Conservation (phyloP, 352 stramenopile genomes). For the Pythium volutum region DNA sequence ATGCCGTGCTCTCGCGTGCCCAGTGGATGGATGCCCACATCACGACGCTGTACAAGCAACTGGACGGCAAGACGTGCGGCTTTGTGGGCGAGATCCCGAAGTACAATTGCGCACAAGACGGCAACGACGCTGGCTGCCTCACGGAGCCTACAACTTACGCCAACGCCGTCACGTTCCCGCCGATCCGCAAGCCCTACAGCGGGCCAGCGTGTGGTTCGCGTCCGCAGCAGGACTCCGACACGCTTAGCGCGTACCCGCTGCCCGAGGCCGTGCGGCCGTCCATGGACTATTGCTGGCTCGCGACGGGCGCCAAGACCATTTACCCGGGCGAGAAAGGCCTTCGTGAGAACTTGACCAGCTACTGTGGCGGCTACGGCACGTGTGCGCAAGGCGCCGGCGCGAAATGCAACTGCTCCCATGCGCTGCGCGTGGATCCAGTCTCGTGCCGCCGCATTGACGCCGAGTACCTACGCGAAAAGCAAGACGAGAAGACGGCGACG, state of each 20-base stretch:
- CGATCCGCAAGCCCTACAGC: conserved; percentile 47
- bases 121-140: conserved; percentile 59
- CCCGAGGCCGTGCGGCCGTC: conserved; percentile 40
- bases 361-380: conserved; percentile 63
- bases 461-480: conserved; percentile 32
- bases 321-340: conserved; percentile 62
- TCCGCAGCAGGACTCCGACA: conserved; percentile 17
- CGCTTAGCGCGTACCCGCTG: conserved; percentile 18
- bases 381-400: conserved; percentile 55
- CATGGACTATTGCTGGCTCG: conserved; percentile 73
- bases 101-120: conserved; percentile 64
- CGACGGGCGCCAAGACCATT: conserved; percentile 45
- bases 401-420: conserved; percentile 49
- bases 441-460: conserved; percentile 68
- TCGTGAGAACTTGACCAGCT: conserved; percentile 56
- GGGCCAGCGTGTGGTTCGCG: conserved; percentile 33
- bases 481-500: too few relatives aligned
- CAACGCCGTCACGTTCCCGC: conserved; percentile 48
- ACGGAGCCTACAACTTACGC: conserved; percentile 59
- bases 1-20: conserved; percentile 43
- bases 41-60: conserved; percentile 57
- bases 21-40: conserved; percentile 78
- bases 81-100: conserved; percentile 59
- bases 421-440: conserved; percentile 36
- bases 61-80: conserved; percentile 52